A percentile compares a stretch with the other conserved stretches of the same genome.
Evolutionary conservation across 1,284 basidiomycete genomes (phyloP).

Genomic region (Phenoliferia sp.): DNA sequence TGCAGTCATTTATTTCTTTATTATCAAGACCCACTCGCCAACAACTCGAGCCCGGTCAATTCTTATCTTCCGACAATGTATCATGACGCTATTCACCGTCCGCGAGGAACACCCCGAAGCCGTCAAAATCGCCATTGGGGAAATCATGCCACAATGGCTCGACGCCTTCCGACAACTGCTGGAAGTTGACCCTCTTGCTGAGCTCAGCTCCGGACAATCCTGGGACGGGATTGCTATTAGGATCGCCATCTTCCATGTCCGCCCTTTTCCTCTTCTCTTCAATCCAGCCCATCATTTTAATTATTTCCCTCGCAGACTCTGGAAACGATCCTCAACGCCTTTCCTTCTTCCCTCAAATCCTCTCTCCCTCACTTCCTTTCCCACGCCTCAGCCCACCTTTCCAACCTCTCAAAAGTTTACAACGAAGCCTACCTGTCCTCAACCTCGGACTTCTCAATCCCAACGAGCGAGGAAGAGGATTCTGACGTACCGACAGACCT

Average conservation of each 20-base stretch:
- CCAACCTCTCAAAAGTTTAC: conserved; percentile 62
- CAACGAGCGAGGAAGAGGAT: conserved; percentile 60
- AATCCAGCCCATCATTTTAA: background rate
- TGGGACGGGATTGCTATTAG: conserved; percentile 71
- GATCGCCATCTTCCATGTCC: conserved; percentile 23
- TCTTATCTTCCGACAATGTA: conserved; percentile 83
- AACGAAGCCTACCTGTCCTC: conserved; percentile 59
- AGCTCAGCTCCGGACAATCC: conserved; percentile 36
- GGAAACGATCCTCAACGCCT: conserved; percentile 21
- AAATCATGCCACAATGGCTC: conserved; percentile 82
- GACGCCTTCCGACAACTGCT: conserved; percentile 75
- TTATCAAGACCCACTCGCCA: conserved; percentile 69
- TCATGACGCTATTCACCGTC: conserved; percentile 86
- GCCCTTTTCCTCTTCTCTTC: background rate
- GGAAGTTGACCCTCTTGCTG: conserved; percentile 35
- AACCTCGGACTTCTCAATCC: conserved; percentile 46
- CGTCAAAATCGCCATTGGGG: conserved; percentile 72
- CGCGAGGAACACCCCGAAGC: conserved; percentile 83
- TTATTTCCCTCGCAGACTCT: conserved; percentile 11
- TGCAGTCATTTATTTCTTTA: background rate
- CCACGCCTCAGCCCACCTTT: conserved; percentile 61
- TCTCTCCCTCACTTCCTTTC: conserved; percentile 72
- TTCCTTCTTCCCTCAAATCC: conserved; percentile 55
- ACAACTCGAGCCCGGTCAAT: conserved; percentile 78
- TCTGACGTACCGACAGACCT: conserved; percentile 59